A percentile compares a stretch with the other conserved stretches of the same genome.
These are phyloP conservation scores for Cladophialophora carrionii DNA, from an alignment of 2,329 filamentous ascomycete species.

Conservation along the genomic window DNA sequence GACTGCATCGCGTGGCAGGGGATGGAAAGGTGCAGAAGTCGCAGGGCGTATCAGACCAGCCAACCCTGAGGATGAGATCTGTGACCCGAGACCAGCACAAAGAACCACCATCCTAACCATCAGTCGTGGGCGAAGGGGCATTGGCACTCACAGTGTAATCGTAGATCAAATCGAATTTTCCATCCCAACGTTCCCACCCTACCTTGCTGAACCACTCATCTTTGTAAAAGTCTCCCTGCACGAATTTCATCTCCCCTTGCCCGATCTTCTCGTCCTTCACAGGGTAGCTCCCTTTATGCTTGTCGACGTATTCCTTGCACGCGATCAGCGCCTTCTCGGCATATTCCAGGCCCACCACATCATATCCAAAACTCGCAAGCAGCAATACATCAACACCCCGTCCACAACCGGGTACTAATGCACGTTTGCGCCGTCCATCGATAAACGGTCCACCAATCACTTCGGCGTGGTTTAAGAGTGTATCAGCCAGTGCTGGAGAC, in stretches of 20 bases:
- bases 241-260: conserved; percentile 47
- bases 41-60: neutral
- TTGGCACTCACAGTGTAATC: conserved; percentile 60
- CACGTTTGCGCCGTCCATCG: conserved; percentile 52
- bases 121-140: neutral
- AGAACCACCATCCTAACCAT: neutral
- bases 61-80: conserved; percentile 1
- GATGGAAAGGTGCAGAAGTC: neutral
- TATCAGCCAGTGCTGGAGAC: conserved; percentile 63
- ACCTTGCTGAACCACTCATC: conserved; percentile 46
- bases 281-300: conserved; percentile 44
- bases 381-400: conserved; percentile 79
- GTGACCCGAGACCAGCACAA: neutral
- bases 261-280: conserved; percentile 44
- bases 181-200: conserved; percentile 37
- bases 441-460: conserved; percentile 46
- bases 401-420: conserved; percentile 80
- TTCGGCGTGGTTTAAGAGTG: conserved; percentile 48
- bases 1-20: neutral
- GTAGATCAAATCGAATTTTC: conserved; percentile 58
- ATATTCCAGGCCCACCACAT: conserved; percentile 74
- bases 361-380: conserved; percentile 73
- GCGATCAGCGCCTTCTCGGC: conserved; percentile 55
- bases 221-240: conserved; percentile 52
- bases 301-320: conserved; percentile 43